Base-by-base conservation (phyloP, 305 asterid genomes). In the Euphrasia arctica region DNA sequence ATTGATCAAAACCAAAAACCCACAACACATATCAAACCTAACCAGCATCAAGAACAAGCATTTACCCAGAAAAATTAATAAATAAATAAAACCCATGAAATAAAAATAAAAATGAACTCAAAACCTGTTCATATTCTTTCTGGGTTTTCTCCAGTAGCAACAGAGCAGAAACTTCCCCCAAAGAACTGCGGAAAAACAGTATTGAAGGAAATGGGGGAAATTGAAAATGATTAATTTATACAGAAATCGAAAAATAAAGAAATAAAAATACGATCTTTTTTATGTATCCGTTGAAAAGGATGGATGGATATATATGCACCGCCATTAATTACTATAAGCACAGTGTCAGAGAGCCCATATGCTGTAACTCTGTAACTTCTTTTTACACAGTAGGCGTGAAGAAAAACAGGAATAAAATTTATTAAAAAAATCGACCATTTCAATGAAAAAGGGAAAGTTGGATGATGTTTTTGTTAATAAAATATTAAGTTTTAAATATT, bases 71-170 rank as follows among this genome's bases (percentile, higher is more conserved):
- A 43, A 54, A 67, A 22, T 14, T 1, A 1, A 63, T 4, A 62
- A 43, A 34, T 39, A 52, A 54, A 32, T 3, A 45, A 1, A 11
- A 9, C 13, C 14, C 52, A 47, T 47, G 6, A 15, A 14, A 4
- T 47, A 14, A 50, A 50, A 50, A 50, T 50, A 14, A 50, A 50
- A 12, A 48, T 5, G 13, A 48, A 50, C 9, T 6, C 27, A 50
- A 15, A 50, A 50, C 55, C 55, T 50, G 73, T 80, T 72, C 96
- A 85, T 87, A 62, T 42, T 67, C 67, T 43, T 10, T 36, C 54
- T 51, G 29, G 42, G 8, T 27, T 34, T 12, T 34, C 45, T 63
- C 22, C 22, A 18, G 22, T 18, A 42, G 64, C 69, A 55, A 65
- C 66, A 41, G 54, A 47, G 14, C 1, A 47, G 15, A 47, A 47